phyloP scores from a whole-genome alignment of 2,329 filamentous ascomycete species.

The Massarina eburnea region DNA sequence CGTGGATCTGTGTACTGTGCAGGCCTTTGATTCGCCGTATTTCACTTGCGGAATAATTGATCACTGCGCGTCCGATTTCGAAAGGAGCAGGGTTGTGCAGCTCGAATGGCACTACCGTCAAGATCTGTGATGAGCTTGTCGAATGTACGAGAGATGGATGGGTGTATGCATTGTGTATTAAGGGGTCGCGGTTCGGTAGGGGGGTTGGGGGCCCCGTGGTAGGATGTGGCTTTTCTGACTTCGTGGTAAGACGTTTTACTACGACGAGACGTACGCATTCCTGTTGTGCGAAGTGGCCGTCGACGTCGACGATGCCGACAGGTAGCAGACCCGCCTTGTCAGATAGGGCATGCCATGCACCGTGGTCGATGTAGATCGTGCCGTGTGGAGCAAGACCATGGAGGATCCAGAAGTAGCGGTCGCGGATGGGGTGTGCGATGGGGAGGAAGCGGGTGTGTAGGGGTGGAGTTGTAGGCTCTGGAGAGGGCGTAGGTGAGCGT shows the following conservation, averaged over 20 bases:
- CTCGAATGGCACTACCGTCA: constrained; percentile 28
- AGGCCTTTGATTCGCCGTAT: constrained; percentile 82
- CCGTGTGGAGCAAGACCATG: constrained; percentile 90
- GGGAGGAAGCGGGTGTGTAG: constrained; percentile 93
- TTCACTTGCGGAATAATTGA: constrained; percentile 89
- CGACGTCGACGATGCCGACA: constrained; percentile 86
- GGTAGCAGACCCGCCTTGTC: constrained; percentile 87
- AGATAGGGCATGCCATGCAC: constrained; percentile 76
- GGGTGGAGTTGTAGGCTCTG: constrained; percentile 47
- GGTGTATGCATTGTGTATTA: constrained; percentile 4
- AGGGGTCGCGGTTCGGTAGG: constrained; percentile 2
- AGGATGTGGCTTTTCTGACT: constrained; percentile 12
- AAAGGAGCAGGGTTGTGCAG: constrained; percentile 41
- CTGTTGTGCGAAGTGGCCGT: constrained; percentile 85
- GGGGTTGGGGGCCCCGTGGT: constrained; percentile 10
- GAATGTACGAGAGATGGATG: constrained; percentile 10
- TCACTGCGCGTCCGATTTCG: constrained; percentile 85
- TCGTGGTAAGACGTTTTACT: constrained; percentile 59
- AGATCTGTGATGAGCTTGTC: constrained; percentile 13
- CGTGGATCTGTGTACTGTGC: constrained; percentile 78
- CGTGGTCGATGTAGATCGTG: constrained; percentile 89
- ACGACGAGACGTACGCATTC: constrained; percentile 88
- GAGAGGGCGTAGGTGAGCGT: constrained; percentile 20
- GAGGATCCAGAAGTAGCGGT: constrained; percentile 95
- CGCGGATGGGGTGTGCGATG: constrained; percentile 79